Base-by-base conservation (phyloP, 2,329 filamentous ascomycete species). In the Cercospora janseana region DNA sequence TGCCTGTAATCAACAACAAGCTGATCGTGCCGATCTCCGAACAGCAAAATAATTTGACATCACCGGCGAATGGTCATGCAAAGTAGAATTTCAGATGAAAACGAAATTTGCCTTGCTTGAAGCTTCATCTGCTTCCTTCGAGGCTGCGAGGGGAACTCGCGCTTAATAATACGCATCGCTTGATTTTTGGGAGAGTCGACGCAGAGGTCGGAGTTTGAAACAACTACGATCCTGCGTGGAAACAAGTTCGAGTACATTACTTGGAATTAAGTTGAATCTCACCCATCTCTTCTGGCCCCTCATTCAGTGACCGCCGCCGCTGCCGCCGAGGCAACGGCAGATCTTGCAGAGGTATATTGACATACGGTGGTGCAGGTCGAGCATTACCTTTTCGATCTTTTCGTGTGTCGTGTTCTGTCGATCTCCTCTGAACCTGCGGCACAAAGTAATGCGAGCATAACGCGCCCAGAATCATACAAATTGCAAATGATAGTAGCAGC, bases 1-100 rank as follows among this genome's bases (percentile, higher is more conserved):
- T 78, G 16, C 76, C 76, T 4, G 69, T 70, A 7, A 62, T 73
- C 27, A 41, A 55, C 20, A 44, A 47, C 27, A 51, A 49, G 45
- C 58, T 59, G 3, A 48, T 62, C 20, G 44, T 47, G 8, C 59
- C 58, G 7, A 58, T 65, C 3, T 49, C 47, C 13, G 56, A 59
- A 49, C 56, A 55, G 32, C 37, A 51, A 16, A 64, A 60, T 45
- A 60, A 60, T 16, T 48, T 65, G 16, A 61, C 55, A 2, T 34
- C 37, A 15, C 49, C 51, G 12, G 53, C 52, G 6, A 53, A 54
- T 37, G 56, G 56, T 5, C 52, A 58, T 26, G 53, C 50, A 1
- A 37, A 41, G 28, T 52, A 48, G 37, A 8, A 4, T 6, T 37
- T n/a, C n/a, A n/a, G n/a, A n/a, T n/a, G n/a, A n/a, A n/a, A n/a